Base-by-base conservation (phyloP, 257 asterid genomes). In the Solanum bulbocastanum region DNA sequence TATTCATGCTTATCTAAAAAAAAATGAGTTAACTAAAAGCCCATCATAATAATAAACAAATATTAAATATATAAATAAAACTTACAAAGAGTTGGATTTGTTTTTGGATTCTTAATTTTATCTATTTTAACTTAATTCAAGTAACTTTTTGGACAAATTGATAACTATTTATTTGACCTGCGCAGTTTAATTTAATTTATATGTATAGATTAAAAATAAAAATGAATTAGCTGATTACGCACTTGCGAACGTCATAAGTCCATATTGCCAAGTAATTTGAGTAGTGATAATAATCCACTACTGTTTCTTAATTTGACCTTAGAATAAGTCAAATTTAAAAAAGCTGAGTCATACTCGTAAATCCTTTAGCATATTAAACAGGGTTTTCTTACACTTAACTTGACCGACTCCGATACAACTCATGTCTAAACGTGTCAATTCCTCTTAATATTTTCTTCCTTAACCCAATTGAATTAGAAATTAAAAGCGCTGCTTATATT, bases 401-500 rank as follows among this genome's bases (percentile, higher is more conserved):
- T 86, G 89, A 88, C 90, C 90, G 88, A 88, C 87, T 73, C 56
- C 87, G 71, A 66, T 58, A 68, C 37, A 66, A 39, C 12, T 14
- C 78, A 36, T 66, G 87, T 86, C 35, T 32, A 40, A 35, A 36
- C 60, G 87, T 27, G 75, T 86, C 25, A 32, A 18, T 23, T 1
- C 58, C 62, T 35, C 56, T 25, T 69, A 42, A 46, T 14, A 12
- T 18, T 18, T 46, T 27, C 30, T 46, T 81, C 68, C 68, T 46
- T 81, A 30, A 81, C 68, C 68, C 8, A 46, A 46, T 6, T 2
- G 16, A 68, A 69, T n/a, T 68, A 85, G 60, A 8, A 32, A 84
- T 5, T 4, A 62, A 32, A 68, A 20, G 4, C 3, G 25, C 1
- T 2, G 25, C 1, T 2, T 58, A 58, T 32, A 66, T 18, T 87